Conservation (phyloP, 192 early-diverging fungal genomes). For the Gryganskiella cystojenkinii region DNA sequence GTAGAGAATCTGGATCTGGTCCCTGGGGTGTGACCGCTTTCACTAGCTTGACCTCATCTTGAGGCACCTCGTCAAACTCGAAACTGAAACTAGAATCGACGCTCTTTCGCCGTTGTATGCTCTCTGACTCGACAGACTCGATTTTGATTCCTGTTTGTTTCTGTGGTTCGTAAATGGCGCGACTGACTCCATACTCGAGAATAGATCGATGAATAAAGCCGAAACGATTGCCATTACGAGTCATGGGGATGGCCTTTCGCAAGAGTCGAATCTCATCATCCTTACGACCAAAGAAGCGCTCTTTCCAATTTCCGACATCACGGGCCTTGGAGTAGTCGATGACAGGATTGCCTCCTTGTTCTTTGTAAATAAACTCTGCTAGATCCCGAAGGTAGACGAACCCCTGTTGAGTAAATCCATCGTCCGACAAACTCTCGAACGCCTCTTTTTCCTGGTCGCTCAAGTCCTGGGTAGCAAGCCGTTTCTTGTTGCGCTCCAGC, state of each 20-base stretch:
- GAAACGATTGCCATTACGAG: background rate
- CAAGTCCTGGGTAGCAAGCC: no score
- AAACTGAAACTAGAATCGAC: background rate
- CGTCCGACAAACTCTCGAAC: background rate
- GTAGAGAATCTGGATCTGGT: no score
- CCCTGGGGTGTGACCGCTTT: background rate
- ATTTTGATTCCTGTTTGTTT: no score
- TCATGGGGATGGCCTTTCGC: background rate
- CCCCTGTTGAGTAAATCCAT: background rate
- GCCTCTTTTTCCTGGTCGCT: background rate
- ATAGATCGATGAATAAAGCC: conserved; percentile 8
- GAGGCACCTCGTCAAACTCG: no score
- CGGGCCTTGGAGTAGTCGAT: background rate
- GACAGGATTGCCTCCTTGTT: background rate
- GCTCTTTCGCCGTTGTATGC: no score
- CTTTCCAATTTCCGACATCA: background rate
- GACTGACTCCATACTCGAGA: conserved; percentile 6
- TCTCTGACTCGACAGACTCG: no score
- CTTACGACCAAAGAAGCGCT: background rate
- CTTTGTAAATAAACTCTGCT: background rate
- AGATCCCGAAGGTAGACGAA: background rate
- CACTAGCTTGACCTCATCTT: background rate
- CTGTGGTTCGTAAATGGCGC: conserved; percentile 8
- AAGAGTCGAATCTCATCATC: background rate
- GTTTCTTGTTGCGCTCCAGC: background rate